Evolutionary conservation across 116 monocot species (phyloP), one percentile per base, ranked within the genome.

Genomic region (Iris pallida): DNA sequence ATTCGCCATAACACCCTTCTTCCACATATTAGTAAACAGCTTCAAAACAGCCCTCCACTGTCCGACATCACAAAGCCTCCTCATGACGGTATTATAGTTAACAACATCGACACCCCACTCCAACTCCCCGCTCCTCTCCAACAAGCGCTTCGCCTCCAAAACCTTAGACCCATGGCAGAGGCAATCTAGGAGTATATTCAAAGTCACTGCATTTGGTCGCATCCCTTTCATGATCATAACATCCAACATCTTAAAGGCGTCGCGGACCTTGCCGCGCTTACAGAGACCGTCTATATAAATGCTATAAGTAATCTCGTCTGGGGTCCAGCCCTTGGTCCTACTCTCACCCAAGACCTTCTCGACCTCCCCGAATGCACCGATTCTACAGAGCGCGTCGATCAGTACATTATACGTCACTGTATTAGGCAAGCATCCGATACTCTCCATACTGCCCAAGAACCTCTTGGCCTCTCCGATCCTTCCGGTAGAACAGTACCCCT

Each of bases 61-160:
- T 1, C 76, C 76, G 56, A 15, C n/a, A 62, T 81, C 64, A 63
- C 67, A 47, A 9, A 81, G 76, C 46, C 68, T 51, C 42, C 81
- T 64, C 76, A 81, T 81, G 6, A 81, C 71, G n/a, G 81, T 71
- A 40, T 72, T 81, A 44, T 81, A 81, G 19, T 68, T 76, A 14
- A 62, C 67, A 63, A 76, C 76, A 72, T 53, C 56, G 10, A 64
- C 74, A 70, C 74, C 74, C 71, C 71, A 81, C 15, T 64, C 66
- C 76, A 81, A 63, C 56, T 72, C 76, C 6, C 20, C 15, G 18
- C 71, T 71, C 75, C 49, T 67, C 67, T 76, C 67, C 68, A 81
- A 42, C 68, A 81, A 66, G 45, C 47, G 20, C 53, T 41, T 68
- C n/a, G 71, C 76, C 30, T 71, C 76, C 66, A 18, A 63, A 70